Evolutionary conservation across 2,329 filamentous ascomycete genomes (phyloP), one percentile per base, ranked within the genome.

Genomic region (Hypoxylon sp.): DNA sequence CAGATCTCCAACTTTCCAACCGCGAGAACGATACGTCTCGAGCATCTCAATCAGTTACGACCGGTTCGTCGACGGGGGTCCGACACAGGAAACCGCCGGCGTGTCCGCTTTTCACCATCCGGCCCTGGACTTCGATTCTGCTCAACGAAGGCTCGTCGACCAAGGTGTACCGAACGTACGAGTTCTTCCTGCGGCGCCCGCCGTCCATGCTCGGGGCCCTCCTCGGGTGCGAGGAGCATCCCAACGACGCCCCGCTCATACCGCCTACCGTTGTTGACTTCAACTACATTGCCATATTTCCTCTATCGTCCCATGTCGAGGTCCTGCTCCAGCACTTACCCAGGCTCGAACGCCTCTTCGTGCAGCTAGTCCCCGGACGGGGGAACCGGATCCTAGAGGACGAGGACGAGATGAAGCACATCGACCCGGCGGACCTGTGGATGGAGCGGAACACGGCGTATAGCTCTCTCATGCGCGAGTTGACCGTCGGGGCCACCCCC

Each of bases 141-240:
- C 86, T 93, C 69, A 94, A 94, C 75, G 92, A 95, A 79, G 91
- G 91, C 7, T 93, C 91, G 0, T 93, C 89, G 3, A 85, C 91
- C n/a, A 85, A 85, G 63, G 90, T 88, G 5, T 94, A 93, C 79
- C 85, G 86, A 50, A 89, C 87, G 3, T 91, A 93, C 76, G 89
- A 93, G 73, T 93, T 90, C 79, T 92, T 90, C 74, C 82, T 89
- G 36, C 88, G 88, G 48, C 82, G 84, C 1, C 85, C 90, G 5
- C 90, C 89, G 0, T 89, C 89, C 13, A 83, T 92, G 61, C 79
- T 92, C 1, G 82, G 83, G 21, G 82, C 84, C 11, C 78, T 89
- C 5, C 75, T 87, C 17, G 83, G 83, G 17, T 72, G 77, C 50
- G 78, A 81, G 34, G 79, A 82, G 71, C 76, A 73, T 65, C 73